Conservation (phyloP, 345 rosid species). For the Lumnitzera littorea region DNA sequence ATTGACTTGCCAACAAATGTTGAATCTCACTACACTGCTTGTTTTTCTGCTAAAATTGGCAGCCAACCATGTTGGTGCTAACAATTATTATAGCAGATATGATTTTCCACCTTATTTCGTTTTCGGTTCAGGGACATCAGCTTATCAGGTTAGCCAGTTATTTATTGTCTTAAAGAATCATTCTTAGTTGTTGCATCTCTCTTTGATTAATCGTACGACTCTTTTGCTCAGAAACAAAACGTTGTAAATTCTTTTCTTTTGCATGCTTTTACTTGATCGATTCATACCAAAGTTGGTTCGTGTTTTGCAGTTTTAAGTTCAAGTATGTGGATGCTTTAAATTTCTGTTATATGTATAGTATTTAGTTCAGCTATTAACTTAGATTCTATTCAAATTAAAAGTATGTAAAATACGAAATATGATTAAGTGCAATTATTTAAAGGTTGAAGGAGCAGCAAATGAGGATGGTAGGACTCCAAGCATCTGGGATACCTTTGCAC, state of each 20-base stretch:
- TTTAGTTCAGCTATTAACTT: too few relatives aligned
- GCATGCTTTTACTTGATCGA: not conserved
- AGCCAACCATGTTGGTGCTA: constrained; percentile 6
- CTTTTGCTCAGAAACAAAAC: too few relatives aligned
- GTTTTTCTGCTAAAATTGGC: constrained; percentile 8
- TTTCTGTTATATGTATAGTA: too few relatives aligned
- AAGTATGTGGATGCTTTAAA: too few relatives aligned
- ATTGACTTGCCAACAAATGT: not conserved
- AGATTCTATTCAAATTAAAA: too few relatives aligned
- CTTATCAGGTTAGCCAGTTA: constrained; percentile 43
- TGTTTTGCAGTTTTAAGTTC: too few relatives aligned
- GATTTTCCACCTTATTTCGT: constrained; percentile 50
- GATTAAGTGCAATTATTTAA: not conserved
- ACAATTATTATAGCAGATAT: constrained; percentile 24
- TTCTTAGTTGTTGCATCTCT: too few relatives aligned
- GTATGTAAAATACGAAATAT: not conserved
- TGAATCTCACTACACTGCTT: constrained; percentile 5
- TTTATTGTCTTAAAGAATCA: too few relatives aligned
- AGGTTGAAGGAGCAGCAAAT: constrained; percentile 58
- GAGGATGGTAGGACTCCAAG: constrained; percentile 58
- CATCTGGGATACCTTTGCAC: constrained; percentile 53
- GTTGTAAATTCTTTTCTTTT: too few relatives aligned
- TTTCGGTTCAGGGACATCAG: constrained; percentile 51
- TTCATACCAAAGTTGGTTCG: too few relatives aligned
- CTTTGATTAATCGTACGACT: too few relatives aligned